These are phyloP conservation scores for Silene coronaria DNA, from an alignment of 179 eudicot genomes.

Conservation along the genomic window DNA sequence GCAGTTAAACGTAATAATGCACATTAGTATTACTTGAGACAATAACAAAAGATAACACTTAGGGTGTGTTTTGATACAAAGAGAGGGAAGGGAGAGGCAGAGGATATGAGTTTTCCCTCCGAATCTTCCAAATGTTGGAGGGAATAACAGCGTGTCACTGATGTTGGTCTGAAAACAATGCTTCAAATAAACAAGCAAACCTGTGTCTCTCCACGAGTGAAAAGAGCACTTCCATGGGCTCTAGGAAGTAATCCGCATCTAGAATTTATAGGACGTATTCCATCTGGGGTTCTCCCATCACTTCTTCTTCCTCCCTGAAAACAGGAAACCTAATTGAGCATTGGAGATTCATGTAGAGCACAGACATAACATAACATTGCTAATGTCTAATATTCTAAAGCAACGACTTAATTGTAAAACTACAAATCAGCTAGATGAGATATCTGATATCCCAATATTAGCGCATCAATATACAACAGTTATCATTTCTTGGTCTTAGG, in stretches of 20 bases:
- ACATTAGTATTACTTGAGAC: background rate
- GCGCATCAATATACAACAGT: background rate
- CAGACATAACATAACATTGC: background rate
- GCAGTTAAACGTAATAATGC: background rate
- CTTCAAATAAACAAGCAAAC: slow-evolving; percentile 33
- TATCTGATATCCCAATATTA: background rate
- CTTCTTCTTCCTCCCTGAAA: slow-evolving; percentile 90
- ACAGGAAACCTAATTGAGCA: slow-evolving; percentile 12
- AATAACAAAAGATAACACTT: background rate
- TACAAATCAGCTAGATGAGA: background rate
- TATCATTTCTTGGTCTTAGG: background rate
- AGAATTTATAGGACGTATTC: slow-evolving; percentile 68
- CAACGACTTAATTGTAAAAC: background rate
- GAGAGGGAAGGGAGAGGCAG: background rate
- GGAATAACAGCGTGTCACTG: background rate
- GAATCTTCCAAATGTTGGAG: background rate
- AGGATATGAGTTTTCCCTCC: background rate
- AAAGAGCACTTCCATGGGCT: slow-evolving; percentile 99
- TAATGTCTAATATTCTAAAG: background rate
- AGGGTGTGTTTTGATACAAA: background rate
- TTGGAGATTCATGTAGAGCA: slow-evolving; percentile 10
- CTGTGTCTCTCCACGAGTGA: slow-evolving; percentile 99
- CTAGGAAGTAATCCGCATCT: slow-evolving; percentile 96
- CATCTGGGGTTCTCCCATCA: slow-evolving; percentile 85
- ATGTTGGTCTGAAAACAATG: background rate